These are phyloP conservation scores for Sequoiadendron giganteum DNA, from an alignment of 75 land plant species.

Conservation along the genomic window DNA sequence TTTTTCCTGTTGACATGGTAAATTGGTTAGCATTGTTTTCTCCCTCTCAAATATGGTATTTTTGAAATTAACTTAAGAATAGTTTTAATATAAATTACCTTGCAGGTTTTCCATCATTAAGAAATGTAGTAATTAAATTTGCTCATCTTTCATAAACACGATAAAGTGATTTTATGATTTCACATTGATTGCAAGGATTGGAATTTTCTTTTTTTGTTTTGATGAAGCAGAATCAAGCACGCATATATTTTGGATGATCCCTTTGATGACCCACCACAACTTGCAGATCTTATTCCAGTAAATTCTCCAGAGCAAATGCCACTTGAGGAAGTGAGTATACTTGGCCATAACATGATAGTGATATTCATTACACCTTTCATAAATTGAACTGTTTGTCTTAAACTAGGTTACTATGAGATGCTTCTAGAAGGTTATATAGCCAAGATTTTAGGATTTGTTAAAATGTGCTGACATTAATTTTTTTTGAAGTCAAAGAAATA, in stretches of 20 bases:
- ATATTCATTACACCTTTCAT: neutral
- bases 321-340: slow-evolving; percentile 60
- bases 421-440: neutral
- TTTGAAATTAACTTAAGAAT: neutral
- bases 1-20: neutral
- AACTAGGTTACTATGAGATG: neutral
- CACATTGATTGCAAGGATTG: neutral
- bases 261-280: slow-evolving; percentile 89
- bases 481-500: neutral
- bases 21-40: neutral
- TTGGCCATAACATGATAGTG: neutral
- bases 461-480: neutral
- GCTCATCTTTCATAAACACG: neutral
- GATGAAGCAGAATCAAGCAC: slow-evolving; percentile 72
- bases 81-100: neutral
- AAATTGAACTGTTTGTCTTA: neutral
- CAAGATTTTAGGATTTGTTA: neutral
- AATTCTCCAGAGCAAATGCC: slow-evolving; percentile 87
- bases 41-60: neutral
- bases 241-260: slow-evolving; percentile 94
- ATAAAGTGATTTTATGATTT: neutral
- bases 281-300: slow-evolving; percentile 87
- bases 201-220: neutral
- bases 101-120: neutral
- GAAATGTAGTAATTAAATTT: slow-evolving; percentile 6